A percentile compares a stretch with the other conserved stretches of the same genome.
Evolutionary conservation across 2,329 filamentous ascomycete genomes (phyloP).

Genomic region (Penicillium sclerotigenum): DNA sequence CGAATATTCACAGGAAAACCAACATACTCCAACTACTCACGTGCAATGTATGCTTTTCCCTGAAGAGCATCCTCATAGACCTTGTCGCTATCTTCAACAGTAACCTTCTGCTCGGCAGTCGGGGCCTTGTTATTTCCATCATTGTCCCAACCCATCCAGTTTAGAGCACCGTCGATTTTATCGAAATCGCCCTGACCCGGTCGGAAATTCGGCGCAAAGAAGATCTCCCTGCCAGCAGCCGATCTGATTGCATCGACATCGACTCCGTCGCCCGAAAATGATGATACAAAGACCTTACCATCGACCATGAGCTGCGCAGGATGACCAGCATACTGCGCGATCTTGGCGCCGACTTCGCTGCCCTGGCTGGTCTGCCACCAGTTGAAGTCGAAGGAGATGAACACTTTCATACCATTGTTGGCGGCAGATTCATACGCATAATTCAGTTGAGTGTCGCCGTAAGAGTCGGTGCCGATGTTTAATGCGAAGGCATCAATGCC

Average conservation of each 20-base stretch:
- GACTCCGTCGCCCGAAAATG: constrained; percentile 51
- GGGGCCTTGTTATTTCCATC: constrained; percentile 51
- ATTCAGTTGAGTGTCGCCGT: constrained; percentile 46
- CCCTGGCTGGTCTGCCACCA: constrained; percentile 43
- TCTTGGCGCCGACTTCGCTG: constrained; percentile 44
- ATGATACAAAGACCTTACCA: constrained; percentile 52
- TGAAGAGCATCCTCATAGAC: constrained; percentile 33
- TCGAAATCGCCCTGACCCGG: constrained; percentile 40
- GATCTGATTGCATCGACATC: constrained; percentile 43
- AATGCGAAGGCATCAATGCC: constrained; percentile 52
- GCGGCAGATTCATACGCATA: constrained; percentile 52
- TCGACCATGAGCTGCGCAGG: constrained; percentile 52
- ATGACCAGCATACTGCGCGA: constrained; percentile 45
- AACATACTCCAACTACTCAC: constrained; percentile 24
- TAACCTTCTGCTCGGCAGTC: constrained; percentile 38
- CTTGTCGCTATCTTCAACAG: constrained; percentile 41
- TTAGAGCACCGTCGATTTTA: constrained; percentile 43
- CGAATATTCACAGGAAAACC: neutral
- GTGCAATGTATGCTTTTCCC: constrained; percentile 51
- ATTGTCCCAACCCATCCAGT: constrained; percentile 47
- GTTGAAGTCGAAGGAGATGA: constrained; percentile 59
- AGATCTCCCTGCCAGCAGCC: constrained; percentile 47
- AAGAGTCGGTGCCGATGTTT: constrained; percentile 49
- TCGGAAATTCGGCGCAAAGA: constrained; percentile 52
- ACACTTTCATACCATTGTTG: constrained; percentile 50